Base-by-base conservation (phyloP, 306 rosid genomes). In the Casuarina cunninghamiana region DNA sequence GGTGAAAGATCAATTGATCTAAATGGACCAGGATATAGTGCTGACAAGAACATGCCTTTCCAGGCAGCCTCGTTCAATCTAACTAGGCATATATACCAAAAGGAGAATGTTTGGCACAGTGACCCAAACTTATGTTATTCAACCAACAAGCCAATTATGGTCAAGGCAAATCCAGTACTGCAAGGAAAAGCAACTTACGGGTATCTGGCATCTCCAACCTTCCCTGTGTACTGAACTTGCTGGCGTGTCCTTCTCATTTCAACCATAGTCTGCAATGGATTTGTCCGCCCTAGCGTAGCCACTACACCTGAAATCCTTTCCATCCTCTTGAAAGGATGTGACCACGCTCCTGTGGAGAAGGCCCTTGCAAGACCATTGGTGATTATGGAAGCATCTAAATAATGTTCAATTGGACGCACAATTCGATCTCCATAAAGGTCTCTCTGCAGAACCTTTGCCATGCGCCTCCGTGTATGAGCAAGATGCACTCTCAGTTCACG, bases 121-220 rank as follows among this genome's bases (percentile, higher is more conserved):
- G 13, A 38, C 45, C 8, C 26, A 16, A 63, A 45, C 21, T 37
- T 63, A 58, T 38, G 15, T 63, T 15, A 44, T 54, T 74, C 53
- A 69, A 55, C 63, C 53, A 67, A 42, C 42, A 66, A 2, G 0
- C 15, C 51, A n/a, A 54, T n/a, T 8, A 44, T 35, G 57, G 37
- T 19, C 55, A 74, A 60, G 48, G 41, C 38, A 41, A 62, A 51
- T 69, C 35, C 41, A 49, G 77, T 10, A 57, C 58, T 53, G 46
- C 37, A 54, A 13, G 16, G 38, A 57, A 73, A 66, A 39, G 13
- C 67, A 68, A 89, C 98, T 91, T 83, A 96, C 99, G 98, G 98
- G 83, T 91, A 96, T 93, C 99, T 91, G 49, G 98, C 98, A 85
- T 93, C 99, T 65, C 99, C 99, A 72, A 91, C 99, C 81, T 90